Conservation (phyloP, 352 stramenopile genomes). For the Pelagophyceae sp. region DNA sequence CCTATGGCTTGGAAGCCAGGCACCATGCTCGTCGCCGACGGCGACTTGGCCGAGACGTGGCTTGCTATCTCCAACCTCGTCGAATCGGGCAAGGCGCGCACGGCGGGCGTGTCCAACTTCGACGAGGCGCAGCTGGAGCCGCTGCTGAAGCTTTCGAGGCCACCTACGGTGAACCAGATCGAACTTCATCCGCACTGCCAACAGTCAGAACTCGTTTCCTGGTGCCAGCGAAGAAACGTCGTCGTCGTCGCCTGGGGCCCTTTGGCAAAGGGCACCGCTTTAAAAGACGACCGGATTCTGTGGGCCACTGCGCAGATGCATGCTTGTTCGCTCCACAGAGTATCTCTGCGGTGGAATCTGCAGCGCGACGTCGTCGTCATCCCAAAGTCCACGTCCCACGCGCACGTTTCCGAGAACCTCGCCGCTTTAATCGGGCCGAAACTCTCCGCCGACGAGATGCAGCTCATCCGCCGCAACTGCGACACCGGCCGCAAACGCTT, state of each 20-base stretch:
- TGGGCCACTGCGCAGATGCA: conserved; percentile 37
- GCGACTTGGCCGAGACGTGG: conserved; percentile 1
- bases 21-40: background rate
- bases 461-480: background rate
- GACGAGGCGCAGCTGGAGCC: conserved; percentile 32
- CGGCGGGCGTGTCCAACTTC: conserved; percentile 45
- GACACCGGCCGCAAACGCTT: background rate
- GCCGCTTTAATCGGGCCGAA: background rate
- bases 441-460: background rate
- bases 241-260: conserved; percentile 38
- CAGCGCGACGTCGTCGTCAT: conserved; percentile 51
- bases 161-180: conserved; percentile 43
- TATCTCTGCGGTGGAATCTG: conserved; percentile 57
- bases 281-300: conserved; percentile 38
- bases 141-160: conserved; percentile 29
- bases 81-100: conserved; percentile 23
- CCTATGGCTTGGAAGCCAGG: conserved; percentile 34
- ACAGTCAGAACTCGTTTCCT: conserved; percentile 31
- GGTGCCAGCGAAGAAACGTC: conserved; percentile 30
- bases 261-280: conserved; percentile 22
- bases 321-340: conserved; percentile 43
- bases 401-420: conserved; percentile 45
- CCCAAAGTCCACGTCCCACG: conserved; percentile 45
- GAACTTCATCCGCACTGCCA: conserved; percentile 43
- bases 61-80: conserved; percentile 20